These are phyloP conservation scores for Mortierella sp. DNA, from an alignment of 371 early-diverging fungal genomes.

Conservation along the genomic window DNA sequence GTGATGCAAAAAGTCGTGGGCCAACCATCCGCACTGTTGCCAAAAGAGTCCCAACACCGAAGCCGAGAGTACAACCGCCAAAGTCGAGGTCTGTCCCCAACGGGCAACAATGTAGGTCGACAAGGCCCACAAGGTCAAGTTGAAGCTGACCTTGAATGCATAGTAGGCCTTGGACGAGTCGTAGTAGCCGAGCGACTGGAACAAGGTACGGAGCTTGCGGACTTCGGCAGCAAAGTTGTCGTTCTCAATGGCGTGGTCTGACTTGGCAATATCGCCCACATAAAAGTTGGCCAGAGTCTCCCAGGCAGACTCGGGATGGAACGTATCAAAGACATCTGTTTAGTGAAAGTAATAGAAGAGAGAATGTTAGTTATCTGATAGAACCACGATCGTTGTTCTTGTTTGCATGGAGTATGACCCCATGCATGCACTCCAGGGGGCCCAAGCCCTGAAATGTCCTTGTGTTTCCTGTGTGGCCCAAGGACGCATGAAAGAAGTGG, in stretches of 20 bases:
- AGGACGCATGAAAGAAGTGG: not conserved
- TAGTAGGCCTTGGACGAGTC: slow-evolving; percentile 78
- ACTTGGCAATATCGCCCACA: slow-evolving; percentile 75
- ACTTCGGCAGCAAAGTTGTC: slow-evolving; percentile 61
- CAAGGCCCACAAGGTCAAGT: slow-evolving; percentile 61
- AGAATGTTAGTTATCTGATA: not conserved
- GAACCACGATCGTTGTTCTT: not conserved
- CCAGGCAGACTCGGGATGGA: slow-evolving; percentile 80
- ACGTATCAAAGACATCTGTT: slow-evolving; percentile 86
- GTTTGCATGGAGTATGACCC: not conserved
- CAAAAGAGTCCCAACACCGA: slow-evolving; percentile 79
- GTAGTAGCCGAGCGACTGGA: slow-evolving; percentile 72
- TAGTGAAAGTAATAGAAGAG: not conserved
- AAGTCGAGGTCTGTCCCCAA: slow-evolving; percentile 63
- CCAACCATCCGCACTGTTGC: slow-evolving; percentile 92
- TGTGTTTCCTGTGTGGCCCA: not conserved
- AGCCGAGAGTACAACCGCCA: slow-evolving; percentile 62
- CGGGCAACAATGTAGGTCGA: slow-evolving; percentile 64
- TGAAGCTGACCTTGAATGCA: slow-evolving; percentile 68
- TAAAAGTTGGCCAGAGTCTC: slow-evolving; percentile 82
- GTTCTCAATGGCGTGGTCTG: slow-evolving; percentile 54
- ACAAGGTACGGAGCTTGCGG: slow-evolving; percentile 68
- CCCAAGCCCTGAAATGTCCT: not conserved
- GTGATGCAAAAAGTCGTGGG: slow-evolving; percentile 90
- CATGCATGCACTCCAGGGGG: not conserved